Evolutionary conservation across 2,329 filamentous ascomycete genomes (phyloP).

Genomic region (Botrytis porri): DNA sequence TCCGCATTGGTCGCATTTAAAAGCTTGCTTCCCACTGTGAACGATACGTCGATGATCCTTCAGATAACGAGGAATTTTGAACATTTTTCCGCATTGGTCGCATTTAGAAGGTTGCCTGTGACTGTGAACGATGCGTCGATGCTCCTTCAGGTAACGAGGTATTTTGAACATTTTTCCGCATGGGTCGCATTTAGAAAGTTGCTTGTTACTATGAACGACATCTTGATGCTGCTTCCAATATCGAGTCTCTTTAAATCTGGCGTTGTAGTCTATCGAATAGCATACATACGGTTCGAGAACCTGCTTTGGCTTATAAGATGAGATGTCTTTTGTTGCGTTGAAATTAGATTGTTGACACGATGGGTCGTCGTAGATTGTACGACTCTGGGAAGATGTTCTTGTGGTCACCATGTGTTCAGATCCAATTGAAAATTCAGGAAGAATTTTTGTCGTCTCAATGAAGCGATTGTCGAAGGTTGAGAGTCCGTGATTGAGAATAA

Average conservation of each 20-base stretch:
- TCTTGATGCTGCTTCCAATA: not conserved
- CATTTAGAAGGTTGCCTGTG: too few species aligned
- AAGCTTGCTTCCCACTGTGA: too few species aligned
- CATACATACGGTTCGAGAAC: not conserved
- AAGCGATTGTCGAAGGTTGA: too few species aligned
- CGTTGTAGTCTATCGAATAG: not conserved
- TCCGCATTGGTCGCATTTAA: too few species aligned
- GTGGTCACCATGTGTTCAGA: not conserved
- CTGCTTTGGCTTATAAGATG: not conserved
- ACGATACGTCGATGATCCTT: too few species aligned
- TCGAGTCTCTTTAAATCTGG: not conserved
- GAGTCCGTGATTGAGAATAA: too few species aligned
- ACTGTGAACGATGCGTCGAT: too few species aligned
- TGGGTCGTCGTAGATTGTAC: not conserved
- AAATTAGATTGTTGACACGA: not conserved
- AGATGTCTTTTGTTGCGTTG: not conserved
- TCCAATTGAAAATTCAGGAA: too few species aligned
- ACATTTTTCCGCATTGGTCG: too few species aligned
- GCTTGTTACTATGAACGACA: not conserved
- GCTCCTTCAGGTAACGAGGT: not conserved
- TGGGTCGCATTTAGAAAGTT: not conserved
- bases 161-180: not conserved
- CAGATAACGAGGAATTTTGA: too few species aligned
- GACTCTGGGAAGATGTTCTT: not conserved
- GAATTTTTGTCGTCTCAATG: too few species aligned